Evolutionary conservation across 2,329 filamentous ascomycete species (phyloP), one percentile per base, ranked within the genome.

Genomic region (Thelonectria rubi): DNA sequence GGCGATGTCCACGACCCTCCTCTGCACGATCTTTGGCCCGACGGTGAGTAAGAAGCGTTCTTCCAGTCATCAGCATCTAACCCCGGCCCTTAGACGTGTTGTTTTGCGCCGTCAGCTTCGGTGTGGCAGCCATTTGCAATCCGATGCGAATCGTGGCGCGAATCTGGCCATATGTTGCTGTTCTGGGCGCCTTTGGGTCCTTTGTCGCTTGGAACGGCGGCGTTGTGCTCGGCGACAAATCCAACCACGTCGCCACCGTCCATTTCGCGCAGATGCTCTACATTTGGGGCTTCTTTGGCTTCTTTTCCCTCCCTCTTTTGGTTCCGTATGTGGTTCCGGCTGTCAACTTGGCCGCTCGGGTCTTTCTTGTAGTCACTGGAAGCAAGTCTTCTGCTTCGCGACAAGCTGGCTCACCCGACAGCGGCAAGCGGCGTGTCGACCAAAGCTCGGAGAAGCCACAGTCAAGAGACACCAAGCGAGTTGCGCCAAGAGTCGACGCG

Each of bases 231-330:
- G 94, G 94, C 39, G 95, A 99, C 78, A 98, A 97, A 78, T 90
- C 92, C 24, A 97, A 97, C 73, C 95, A 99, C 72, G 84, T 95
- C 32, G 93, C 94, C 1, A 95, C 93, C 1, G 80, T 98, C 12
- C 94, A 99, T 73, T 79, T 95, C 5, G 86, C 94, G 0, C 95
- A 99, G 77, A 91, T 99, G 86, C 88, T 98, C 17, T 99, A 99
- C 73, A 89, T 98, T 67, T 97, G 93, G 91, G 90, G 94, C 0
- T 91, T 97, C 64, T 89, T 97, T 60, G 80, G 87, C 37, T 97
- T 98, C 79, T 98, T 97, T 80, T 97, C 94, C 0, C 86, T 88
- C 50, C 94, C 95, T 0, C 81, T 97, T 1, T 78, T 94, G 4
- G 65, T 91, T 0, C 86, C 88, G 1, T 77, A 77, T 3, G 64